Conservation (phyloP, 1,284 basidiomycete species). For the Tylopilus sp. region DNA sequence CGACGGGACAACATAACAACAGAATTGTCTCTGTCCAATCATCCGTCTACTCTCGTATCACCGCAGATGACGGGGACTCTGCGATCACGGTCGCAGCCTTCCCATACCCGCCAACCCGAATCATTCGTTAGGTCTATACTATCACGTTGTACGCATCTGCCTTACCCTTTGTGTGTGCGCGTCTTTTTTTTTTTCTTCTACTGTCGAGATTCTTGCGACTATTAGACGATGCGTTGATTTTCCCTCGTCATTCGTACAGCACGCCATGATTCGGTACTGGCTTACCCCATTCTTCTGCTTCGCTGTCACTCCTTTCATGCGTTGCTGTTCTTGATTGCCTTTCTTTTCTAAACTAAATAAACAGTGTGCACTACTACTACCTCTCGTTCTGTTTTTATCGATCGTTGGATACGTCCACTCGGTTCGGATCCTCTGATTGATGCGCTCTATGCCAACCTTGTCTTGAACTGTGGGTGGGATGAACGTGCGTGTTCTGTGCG, state of each 20-base stretch:
- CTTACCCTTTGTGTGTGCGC: slow-evolving; percentile 10
- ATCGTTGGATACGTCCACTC: background rate
- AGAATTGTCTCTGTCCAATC: slow-evolving; percentile 51
- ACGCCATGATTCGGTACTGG: slow-evolving; percentile 23
- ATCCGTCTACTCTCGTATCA: slow-evolving; percentile 27
- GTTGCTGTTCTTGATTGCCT: slow-evolving; percentile 2
- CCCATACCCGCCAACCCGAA: slow-evolving; percentile 26
- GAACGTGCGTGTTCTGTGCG: too few relatives aligned
- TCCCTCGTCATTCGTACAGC: background rate
- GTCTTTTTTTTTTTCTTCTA: slow-evolving; percentile 3
- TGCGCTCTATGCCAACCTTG: background rate
- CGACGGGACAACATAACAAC: slow-evolving; percentile 40
- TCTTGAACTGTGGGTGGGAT: background rate
- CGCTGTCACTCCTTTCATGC: slow-evolving; percentile 22
- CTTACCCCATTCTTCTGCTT: slow-evolving; percentile 7
- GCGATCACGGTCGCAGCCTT: slow-evolving; percentile 29
- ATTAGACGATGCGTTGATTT: slow-evolving; percentile 7
- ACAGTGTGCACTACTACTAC: slow-evolving; percentile 17
- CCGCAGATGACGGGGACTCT: slow-evolving; percentile 27
- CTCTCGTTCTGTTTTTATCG: slow-evolving; percentile 1
- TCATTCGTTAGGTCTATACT: slow-evolving; percentile 9
- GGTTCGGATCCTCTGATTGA: slow-evolving; percentile 1
- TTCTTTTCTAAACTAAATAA: slow-evolving; percentile 7
- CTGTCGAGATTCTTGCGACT: slow-evolving; percentile 4
- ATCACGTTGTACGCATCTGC: slow-evolving; percentile 11